Conservation (phyloP, 139 green algal species). For the Chlamydomonas schloesseri region DNA sequence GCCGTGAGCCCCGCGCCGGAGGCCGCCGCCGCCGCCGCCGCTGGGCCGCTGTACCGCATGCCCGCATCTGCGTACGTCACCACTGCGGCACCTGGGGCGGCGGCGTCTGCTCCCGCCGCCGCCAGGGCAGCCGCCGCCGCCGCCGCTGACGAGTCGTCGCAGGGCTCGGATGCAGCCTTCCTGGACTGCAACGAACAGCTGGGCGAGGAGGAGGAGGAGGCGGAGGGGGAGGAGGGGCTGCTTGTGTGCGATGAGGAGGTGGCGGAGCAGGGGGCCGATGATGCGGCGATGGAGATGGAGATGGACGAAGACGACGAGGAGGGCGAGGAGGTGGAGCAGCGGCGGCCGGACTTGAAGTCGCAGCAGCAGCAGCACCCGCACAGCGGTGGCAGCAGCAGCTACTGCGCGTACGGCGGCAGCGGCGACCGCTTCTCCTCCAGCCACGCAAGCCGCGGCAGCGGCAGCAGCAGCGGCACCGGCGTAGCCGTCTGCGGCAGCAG, state of each 20-base stretch:
- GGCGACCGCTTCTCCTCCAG: background rate
- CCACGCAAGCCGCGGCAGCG: background rate
- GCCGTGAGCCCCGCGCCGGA: background rate
- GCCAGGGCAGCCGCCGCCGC: background rate
- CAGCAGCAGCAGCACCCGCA: too few relatives aligned
- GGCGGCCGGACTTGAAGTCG: too few relatives aligned
- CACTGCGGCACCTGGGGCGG: background rate
- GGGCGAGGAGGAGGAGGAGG: background rate
- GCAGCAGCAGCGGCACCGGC: background rate
- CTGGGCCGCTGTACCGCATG: too few relatives aligned
- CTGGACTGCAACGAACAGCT: constrained; percentile 41
- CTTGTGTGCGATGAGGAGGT: too few relatives aligned
- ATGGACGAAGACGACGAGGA: too few relatives aligned
- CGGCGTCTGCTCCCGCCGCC: too few relatives aligned
- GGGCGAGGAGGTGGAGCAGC: too few relatives aligned
- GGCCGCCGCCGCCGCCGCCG: background rate
- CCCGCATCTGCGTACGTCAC: background rate
- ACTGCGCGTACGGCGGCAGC: background rate
- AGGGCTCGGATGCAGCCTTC: constrained; percentile 28
- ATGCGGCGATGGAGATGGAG: too few relatives aligned
- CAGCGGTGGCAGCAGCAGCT: background rate
- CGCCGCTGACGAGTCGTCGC: background rate
- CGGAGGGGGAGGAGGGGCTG: background rate
- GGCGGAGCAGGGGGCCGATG: too few relatives aligned
- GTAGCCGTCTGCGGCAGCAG: background rate